A percentile compares a stretch with the other conserved stretches of the same genome.
Conservation (phyloP, 2,329 filamentous ascomycete species). For the Xylariaceae sp. region DNA sequence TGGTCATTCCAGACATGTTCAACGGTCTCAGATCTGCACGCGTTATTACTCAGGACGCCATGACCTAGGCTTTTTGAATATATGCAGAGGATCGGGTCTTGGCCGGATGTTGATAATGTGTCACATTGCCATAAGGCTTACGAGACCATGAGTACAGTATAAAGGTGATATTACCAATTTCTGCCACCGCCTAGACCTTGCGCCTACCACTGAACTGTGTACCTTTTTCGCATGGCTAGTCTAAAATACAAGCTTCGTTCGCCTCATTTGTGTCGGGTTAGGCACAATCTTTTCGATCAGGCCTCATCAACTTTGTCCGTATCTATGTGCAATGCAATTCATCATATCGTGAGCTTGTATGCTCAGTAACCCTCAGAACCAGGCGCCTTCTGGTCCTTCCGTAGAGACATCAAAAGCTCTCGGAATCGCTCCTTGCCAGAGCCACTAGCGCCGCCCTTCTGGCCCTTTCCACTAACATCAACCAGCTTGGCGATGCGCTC, state of each 20-base stretch:
- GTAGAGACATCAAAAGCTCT: slow-evolving; percentile 80
- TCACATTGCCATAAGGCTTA: too few species aligned
- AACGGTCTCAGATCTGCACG: too few species aligned
- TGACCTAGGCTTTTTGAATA: too few species aligned
- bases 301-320: not conserved
- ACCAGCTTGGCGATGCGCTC: slow-evolving; percentile 96
- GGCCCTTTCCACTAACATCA: slow-evolving; percentile 92
- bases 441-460: slow-evolving; percentile 79
- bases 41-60: too few species aligned
- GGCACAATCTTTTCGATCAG: too few species aligned
- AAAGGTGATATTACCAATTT: slow-evolving; percentile 21
- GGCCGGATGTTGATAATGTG: too few species aligned
- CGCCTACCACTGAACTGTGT: slow-evolving; percentile 17
- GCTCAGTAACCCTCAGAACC: slow-evolving; percentile 61
- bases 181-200: slow-evolving; percentile 15
- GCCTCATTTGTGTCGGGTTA: too few species aligned
- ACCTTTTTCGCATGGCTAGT: slow-evolving; percentile 17
- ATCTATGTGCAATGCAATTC: slow-evolving; percentile 20
- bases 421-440: slow-evolving; percentile 96
- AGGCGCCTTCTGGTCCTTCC: slow-evolving; percentile 87
- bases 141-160: too few species aligned
- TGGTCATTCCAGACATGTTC: too few species aligned
- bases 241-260: slow-evolving; percentile 25
- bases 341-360: not conserved
- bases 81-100: too few species aligned